Evolutionary conservation across 805 yeast species (phyloP), one percentile per base, ranked within the genome.

Genomic region (Candida nemodendra): DNA sequence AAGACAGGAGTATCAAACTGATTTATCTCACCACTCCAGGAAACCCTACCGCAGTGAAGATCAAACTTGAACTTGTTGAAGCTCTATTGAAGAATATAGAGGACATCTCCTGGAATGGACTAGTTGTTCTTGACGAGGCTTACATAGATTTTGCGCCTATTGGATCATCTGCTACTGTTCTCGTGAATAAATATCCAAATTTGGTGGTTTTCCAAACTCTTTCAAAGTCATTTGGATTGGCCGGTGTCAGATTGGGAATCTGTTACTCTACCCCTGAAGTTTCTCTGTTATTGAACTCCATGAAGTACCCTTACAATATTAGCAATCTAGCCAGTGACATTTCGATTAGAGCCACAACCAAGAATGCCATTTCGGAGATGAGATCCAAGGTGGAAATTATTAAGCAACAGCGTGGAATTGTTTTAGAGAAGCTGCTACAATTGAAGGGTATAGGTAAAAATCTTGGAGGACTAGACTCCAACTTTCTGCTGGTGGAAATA

Each of bases 231-330:
- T 93, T 93, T 65, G 99, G 99, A 14, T 74, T 93, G 37, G 99
- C 99, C 3, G 98, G 97, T 30, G 83, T 90, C 34, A 76, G 99
- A 52, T 62, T 91, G 29, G 99, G 99, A 18, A 68, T 89, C 43
- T 81, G 96, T 1, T 91, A 60, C 54, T 72, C 90, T 3, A 66
- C 74, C 13, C 65, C 69, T 11, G 76, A 74, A 44, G 66, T 93
- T 32, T 75, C 96, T 0, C 52, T 61, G 4, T 74, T 85, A 33
- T 65, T 93, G 52, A 93, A 93, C 60, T 78, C 95, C 17, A 82
- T 91, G 84, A 93, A 93, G 59, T 96, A 95, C 25, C 99, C 99
- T 2, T 93, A 93, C 65, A 93, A 91, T 61, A 85, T 93, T 40
- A 86, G 96, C 7, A 74, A 88, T 9, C 67, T 84, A 47, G 80